phyloP scores from a whole-genome alignment of 169 alveolate species.

The Toxoplasma gondii region DNA sequence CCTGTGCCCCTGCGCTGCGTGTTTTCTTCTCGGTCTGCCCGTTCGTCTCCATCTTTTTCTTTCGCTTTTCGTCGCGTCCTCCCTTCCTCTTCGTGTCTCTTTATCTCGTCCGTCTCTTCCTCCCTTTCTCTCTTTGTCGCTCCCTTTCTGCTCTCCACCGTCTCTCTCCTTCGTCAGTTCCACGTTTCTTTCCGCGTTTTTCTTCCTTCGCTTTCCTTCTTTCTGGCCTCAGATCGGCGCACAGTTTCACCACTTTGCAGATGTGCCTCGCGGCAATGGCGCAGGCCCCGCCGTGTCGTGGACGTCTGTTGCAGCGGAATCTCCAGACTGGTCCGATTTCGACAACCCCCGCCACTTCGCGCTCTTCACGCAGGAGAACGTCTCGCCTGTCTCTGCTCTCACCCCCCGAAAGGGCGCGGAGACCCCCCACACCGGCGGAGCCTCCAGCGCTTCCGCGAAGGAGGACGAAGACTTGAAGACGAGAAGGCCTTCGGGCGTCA shows the following conservation, averaged over 20 bases:
- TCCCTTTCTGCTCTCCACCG: neutral
- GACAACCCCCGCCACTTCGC: neutral
- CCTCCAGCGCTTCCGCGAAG: neutral
- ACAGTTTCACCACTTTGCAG: neutral
- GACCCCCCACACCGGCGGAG: neutral
- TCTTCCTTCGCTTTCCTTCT: neutral
- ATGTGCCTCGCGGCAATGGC: neutral
- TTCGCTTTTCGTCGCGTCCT: neutral
- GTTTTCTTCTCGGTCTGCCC: neutral
- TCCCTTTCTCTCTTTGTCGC: neutral
- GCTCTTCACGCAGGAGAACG: neutral
- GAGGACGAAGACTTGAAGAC: neutral
- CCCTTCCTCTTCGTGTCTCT: neutral
- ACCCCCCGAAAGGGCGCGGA: neutral
- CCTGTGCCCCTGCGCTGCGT: neutral
- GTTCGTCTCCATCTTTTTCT: neutral
- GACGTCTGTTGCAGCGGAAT: neutral
- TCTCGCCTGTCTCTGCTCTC: too few relatives aligned
- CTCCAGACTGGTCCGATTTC: neutral
- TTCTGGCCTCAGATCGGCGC: conserved; percentile 11
- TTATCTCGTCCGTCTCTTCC: neutral
- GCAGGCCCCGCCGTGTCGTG: neutral
- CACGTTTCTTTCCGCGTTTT: neutral
- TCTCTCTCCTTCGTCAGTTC: neutral
- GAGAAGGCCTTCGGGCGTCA: neutral